These are phyloP conservation scores for Cutaneotrichosporon sp. DNA, from an alignment of 1,284 basidiomycete species.

Conservation along the genomic window DNA sequence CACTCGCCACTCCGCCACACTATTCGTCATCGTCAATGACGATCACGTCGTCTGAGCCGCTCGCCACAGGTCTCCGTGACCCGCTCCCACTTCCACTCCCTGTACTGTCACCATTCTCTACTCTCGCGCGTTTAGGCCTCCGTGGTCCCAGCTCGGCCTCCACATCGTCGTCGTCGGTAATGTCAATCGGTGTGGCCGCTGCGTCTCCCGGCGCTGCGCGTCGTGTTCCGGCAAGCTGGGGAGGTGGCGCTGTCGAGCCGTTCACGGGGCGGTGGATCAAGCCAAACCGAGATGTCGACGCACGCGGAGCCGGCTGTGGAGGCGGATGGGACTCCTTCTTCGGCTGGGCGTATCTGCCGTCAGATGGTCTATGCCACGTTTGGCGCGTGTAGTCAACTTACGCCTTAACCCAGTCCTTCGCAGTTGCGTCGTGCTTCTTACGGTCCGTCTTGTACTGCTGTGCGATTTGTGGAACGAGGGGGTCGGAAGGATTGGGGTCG, in stretches of 20 bases:
- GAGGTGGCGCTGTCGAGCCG: constrained; percentile 12
- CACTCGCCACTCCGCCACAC: not conserved
- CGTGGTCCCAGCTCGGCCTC: constrained; percentile 6
- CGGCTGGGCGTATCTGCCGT: constrained; percentile 32
- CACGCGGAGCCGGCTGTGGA: constrained; percentile 4
- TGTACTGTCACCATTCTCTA: not conserved
- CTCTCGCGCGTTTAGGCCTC: constrained; percentile 11
- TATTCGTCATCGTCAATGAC: constrained; percentile 31
- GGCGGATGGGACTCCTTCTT: constrained; percentile 13
- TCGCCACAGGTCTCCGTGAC: no score
- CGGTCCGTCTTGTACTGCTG: constrained; percentile 88
- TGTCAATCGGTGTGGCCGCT: constrained; percentile 10
- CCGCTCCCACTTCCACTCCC: not conserved
- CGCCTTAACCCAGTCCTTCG: constrained; percentile 92
- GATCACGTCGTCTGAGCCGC: constrained; percentile 38
- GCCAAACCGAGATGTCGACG: constrained; percentile 12
- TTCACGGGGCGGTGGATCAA: constrained; percentile 10
- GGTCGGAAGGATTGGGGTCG: constrained; percentile 92
- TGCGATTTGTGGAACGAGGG: constrained; percentile 53
- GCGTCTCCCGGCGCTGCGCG: constrained; percentile 1
- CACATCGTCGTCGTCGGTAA: constrained; percentile 13
- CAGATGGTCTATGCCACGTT: not conserved
- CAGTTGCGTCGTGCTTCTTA: constrained; percentile 82
- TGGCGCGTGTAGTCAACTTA: constrained; percentile 52
- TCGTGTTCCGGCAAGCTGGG: constrained; percentile 7